Conservation (phyloP, 169 alveolate genomes). For the Eimeria brunetti region DNA sequence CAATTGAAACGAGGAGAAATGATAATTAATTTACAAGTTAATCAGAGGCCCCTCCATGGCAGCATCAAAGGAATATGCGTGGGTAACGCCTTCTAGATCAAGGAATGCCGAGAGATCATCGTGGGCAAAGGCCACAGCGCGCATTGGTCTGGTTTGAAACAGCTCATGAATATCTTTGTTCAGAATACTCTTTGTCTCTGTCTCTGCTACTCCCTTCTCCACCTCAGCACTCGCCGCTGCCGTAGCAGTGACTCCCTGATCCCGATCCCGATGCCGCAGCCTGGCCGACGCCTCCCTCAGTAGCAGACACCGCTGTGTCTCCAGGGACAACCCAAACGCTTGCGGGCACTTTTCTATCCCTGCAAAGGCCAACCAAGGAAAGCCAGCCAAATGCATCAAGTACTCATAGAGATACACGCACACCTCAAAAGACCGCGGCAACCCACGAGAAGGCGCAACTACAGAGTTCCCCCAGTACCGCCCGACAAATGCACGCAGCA, state of each 20-base stretch:
- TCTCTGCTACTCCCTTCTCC: not conserved
- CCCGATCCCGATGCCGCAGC: constrained; percentile 27
- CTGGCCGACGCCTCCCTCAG: constrained; percentile 68
- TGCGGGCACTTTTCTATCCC: constrained; percentile 81
- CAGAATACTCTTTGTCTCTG: not conserved
- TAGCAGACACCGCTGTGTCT: constrained; percentile 71
- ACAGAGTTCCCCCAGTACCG: not conserved
- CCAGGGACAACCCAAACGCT: constrained; percentile 76
- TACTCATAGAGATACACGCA: not conserved
- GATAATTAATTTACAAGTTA: constrained; percentile 81
- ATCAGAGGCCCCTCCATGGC: constrained; percentile 92
- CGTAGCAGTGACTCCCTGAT: not conserved
- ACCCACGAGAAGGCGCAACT: not conserved
- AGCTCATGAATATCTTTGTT: constrained; percentile 43
- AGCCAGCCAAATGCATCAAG: not conserved
- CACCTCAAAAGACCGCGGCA: not conserved
- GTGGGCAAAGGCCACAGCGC: constrained; percentile 86
- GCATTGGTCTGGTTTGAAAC: constrained; percentile 37
- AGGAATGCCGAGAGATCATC: constrained; percentile 90
- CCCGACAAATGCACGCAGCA: not conserved
- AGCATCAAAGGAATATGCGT: constrained; percentile 90
- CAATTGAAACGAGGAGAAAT: not conserved
- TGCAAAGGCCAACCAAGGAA: not conserved
- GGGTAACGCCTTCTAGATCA: constrained; percentile 91
- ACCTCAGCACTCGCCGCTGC: constrained; percentile 8